A percentile compares a stretch with the other conserved stretches of the same genome.
Conservation (phyloP, 352 stramenopile genomes). For the Pythium dissotocum region DNA sequence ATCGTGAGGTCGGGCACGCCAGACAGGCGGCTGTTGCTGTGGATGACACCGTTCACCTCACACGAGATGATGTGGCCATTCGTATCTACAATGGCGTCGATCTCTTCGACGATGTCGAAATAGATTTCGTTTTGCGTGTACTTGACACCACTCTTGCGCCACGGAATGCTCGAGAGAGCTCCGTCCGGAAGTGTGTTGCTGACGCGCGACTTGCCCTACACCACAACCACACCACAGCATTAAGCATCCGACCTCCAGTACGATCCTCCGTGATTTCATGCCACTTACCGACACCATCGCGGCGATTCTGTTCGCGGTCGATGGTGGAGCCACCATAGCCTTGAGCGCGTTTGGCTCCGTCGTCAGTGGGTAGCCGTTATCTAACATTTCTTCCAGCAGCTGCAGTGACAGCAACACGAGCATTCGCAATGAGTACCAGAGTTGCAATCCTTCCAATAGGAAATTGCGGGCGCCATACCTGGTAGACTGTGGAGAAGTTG, state of each 20-base stretch:
- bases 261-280: not conserved
- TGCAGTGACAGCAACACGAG: constrained; percentile 28
- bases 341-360: constrained; percentile 98
- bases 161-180: constrained; percentile 96
- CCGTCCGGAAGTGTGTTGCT: constrained; percentile 92
- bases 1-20: constrained; percentile 97
- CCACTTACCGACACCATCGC: constrained; percentile 75
- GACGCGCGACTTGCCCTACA: constrained; percentile 83
- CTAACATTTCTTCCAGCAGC: constrained; percentile 96
- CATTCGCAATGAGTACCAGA: constrained; percentile 4
- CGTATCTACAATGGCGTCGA: constrained; percentile 96
- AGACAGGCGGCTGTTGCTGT: constrained; percentile 94
- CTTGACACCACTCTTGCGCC: constrained; percentile 94
- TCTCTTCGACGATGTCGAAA: constrained; percentile 98
- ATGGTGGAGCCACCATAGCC: constrained; percentile 95
- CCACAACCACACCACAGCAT: not conserved
- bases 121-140: constrained; percentile 99
- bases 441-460: no score
- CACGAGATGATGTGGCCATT: constrained; percentile 91
- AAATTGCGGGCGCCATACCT: constrained; percentile 41
- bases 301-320: constrained; percentile 90
- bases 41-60: constrained; percentile 95
- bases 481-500: constrained; percentile 97
- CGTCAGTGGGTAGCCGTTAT: constrained; percentile 97
- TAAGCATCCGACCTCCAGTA: not conserved